Percentiles rank a stretch among this genome's conserved stretches.
These are phyloP conservation scores for Podospora pseudocomata DNA, from an alignment of 495 filamentous ascomycete genomes.

Conservation along the genomic window DNA sequence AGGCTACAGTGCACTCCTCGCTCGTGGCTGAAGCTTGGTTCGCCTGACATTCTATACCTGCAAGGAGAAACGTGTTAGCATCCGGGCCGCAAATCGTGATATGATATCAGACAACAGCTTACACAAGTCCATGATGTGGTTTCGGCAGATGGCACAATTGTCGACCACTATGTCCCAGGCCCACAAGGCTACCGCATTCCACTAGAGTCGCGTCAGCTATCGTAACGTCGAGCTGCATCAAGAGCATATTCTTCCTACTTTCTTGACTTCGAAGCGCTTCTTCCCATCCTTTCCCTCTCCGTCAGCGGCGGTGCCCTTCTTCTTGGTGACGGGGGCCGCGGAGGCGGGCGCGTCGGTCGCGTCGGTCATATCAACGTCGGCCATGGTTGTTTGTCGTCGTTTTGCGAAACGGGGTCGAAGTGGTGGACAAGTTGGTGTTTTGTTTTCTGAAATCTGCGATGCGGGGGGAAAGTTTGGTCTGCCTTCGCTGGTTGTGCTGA, in stretches of 20 bases:
- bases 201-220: constrained; percentile 51
- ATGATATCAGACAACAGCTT: constrained; percentile 29
- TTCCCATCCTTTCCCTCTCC: constrained; percentile 67
- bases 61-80: not conserved
- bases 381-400: constrained; percentile 56
- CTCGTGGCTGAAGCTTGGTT: constrained; percentile 97
- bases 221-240: constrained; percentile 6
- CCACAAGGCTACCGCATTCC: constrained; percentile 99
- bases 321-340: constrained; percentile 50
- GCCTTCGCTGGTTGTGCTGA: not conserved
- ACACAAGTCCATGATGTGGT: constrained; percentile 99
- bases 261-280: constrained; percentile 97
- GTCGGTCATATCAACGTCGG: constrained; percentile 92
- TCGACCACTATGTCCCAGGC: constrained; percentile 99
- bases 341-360: constrained; percentile 66
- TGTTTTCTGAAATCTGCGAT: not conserved
- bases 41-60: constrained; percentile 98
- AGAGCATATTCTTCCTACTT: constrained; percentile 53
- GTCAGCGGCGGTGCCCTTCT: constrained; percentile 48
- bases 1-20: constrained; percentile 97
- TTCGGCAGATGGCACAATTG: constrained; percentile 98
- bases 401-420: not conserved
- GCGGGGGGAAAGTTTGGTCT: not conserved
- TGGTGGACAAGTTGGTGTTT: not conserved
- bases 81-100: too few relatives aligned